Conservation (phyloP, 2,329 filamentous ascomycete genomes). For the Huntiella decipiens region DNA sequence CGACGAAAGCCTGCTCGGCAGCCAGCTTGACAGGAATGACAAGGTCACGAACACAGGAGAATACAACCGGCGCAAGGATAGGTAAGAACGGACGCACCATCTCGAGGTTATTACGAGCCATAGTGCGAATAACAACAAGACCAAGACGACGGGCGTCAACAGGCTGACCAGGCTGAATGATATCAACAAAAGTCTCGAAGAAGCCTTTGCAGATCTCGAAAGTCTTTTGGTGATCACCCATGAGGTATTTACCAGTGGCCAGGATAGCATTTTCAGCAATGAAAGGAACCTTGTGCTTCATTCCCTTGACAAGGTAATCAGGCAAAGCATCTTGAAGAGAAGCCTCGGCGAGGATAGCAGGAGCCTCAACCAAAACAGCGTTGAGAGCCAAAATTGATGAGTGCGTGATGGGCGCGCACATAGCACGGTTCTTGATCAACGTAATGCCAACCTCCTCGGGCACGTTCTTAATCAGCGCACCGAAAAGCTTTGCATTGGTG, state of each 20-base stretch:
- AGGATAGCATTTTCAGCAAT: conserved; percentile 77
- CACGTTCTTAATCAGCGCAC: conserved; percentile 74
- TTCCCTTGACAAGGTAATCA: conserved; percentile 60
- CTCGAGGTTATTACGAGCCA: conserved; percentile 61
- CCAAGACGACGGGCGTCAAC: conserved; percentile 70
- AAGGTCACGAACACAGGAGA: conserved; percentile 72
- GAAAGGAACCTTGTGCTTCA: conserved; percentile 57
- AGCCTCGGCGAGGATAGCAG: conserved; percentile 46
- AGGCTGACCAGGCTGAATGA: conserved; percentile 60
- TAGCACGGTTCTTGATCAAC: conserved; percentile 51
- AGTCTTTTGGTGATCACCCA: conserved; percentile 42
- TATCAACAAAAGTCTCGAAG: conserved; percentile 56
- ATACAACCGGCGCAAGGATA: conserved; percentile 65
- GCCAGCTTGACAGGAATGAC: conserved; percentile 92
- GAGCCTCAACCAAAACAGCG: conserved; percentile 66
- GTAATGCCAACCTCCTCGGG: conserved; percentile 46
- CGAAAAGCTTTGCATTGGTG: conserved; percentile 77
- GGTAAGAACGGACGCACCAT: conserved; percentile 64
- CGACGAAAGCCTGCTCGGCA: conserved; percentile 83
- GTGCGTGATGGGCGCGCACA: conserved; percentile 55
- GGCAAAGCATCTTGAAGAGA: conserved; percentile 54
- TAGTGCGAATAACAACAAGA: conserved; percentile 72
- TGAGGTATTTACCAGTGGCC: conserved; percentile 76
- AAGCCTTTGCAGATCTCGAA: conserved; percentile 65
- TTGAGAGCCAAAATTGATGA: conserved; percentile 76